Evolutionary conservation across 768 basidiomycete species (phyloP), one percentile per base, ranked within the genome.

Genomic region (Tephrocybe sp.): DNA sequence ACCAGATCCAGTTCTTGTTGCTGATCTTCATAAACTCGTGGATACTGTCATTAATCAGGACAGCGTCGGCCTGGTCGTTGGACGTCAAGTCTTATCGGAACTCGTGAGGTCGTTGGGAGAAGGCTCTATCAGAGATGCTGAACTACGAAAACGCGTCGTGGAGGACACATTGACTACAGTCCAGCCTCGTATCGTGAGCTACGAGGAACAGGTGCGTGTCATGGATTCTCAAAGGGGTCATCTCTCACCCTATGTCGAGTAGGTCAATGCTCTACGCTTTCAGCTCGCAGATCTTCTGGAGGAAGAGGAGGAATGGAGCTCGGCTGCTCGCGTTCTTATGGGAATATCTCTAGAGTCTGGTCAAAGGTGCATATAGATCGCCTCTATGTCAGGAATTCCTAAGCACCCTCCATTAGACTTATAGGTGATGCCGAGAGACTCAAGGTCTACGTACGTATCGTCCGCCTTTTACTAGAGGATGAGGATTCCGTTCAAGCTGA

Each of bases 401-500:
- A 41, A 56, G 42, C 45, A 26, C 20, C 33, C 44, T 11, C n/a
- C 58, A 53, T 52, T 59, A 87, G 86, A 33, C 70, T 82, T 12
- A 75, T 86, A 26, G 72, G 83, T 5, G 93, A 97, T 66, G 80
- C 83, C 53, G 92, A 96, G 46, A 97, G 93, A 66, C 80, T 99
- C 33, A 80, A 81, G 22, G 79, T 96, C 33, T 97, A 98, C 65
- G 85, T 98, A 52, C 88, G 95, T 51, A 96, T 98, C 57, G 91
- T 98, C 46, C 86, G 97, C 14, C 78, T 98, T 5, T 78, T 97
- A 16, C 78, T 99, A 31, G 96, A 99, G 72, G 94, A 97, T 49
- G 94, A 96, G 65, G 96, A 99, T 63, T 92, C 91, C 4, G 88
- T 95, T 2, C 91, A 94, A 68, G 97, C 97, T n/a, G 96, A 98